Percentiles rank a stretch among this genome's conserved stretches.
Conservation (phyloP, 2,329 filamentous ascomycete species). For the Sporothrix mexicana region DNA sequence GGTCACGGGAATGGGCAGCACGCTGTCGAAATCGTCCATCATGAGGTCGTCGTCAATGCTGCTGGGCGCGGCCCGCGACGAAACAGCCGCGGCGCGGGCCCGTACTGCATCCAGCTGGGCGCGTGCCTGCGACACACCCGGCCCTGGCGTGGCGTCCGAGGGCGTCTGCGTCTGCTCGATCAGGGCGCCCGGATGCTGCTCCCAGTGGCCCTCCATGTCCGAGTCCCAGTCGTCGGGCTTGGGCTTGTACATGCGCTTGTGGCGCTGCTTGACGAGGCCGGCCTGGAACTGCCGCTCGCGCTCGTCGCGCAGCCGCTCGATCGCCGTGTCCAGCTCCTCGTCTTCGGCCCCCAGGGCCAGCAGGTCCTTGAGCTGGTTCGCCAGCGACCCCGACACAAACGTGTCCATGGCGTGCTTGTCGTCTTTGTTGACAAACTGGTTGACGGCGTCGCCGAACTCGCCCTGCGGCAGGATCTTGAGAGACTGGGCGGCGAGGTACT, state of each 20-base stretch:
- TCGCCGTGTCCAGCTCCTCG: slow-evolving; percentile 74
- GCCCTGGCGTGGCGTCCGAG: neutral
- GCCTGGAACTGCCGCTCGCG: slow-evolving; percentile 74
- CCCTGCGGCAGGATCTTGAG: slow-evolving; percentile 93
- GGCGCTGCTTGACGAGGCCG: slow-evolving; percentile 58
- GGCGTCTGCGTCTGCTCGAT: slow-evolving; percentile 42
- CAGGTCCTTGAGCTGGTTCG: slow-evolving; percentile 72
- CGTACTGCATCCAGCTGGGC: neutral
- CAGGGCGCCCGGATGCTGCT: slow-evolving; percentile 73
- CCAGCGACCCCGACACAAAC: slow-evolving; percentile 75
- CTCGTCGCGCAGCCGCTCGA: slow-evolving; percentile 72
- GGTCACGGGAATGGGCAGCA: slow-evolving; percentile 44
- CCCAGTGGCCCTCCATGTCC: slow-evolving; percentile 88
- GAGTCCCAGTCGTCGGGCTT: slow-evolving; percentile 84
- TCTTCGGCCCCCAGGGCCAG: slow-evolving; percentile 71
- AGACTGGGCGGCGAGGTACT: slow-evolving; percentile 85
- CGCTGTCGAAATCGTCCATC: slow-evolving; percentile 60
- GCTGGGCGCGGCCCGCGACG: slow-evolving; percentile 42
- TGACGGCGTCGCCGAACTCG: slow-evolving; percentile 89
- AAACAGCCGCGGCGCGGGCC: neutral
- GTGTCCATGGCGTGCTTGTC: slow-evolving; percentile 90
- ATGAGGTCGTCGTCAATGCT: slow-evolving; percentile 58
- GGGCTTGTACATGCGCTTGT: slow-evolving; percentile 67
- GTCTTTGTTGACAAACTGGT: slow-evolving; percentile 91
- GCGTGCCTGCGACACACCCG: neutral